These are phyloP conservation scores for Rossbeevera mucosa DNA, from an alignment of 768 basidiomycete species.

Conservation along the genomic window DNA sequence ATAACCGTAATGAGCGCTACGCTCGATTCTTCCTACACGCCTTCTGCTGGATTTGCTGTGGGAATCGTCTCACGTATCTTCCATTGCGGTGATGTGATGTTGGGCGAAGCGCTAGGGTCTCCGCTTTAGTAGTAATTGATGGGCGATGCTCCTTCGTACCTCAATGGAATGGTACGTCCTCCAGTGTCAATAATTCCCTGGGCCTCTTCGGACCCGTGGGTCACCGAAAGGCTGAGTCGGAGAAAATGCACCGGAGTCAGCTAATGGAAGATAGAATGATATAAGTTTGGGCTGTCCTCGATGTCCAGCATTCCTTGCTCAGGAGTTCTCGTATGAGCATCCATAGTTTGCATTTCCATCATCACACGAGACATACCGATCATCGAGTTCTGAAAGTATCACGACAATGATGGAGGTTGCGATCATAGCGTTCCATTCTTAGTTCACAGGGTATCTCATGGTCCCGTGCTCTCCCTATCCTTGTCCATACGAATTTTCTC, in stretches of 20 bases:
- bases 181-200: not conserved
- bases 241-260: not conserved
- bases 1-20: not conserved
- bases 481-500: slow-evolving; percentile 29
- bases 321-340: not conserved
- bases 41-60: not conserved
- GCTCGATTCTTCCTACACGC: not conserved
- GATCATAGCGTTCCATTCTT: not conserved
- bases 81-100: not conserved
- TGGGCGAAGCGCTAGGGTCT: not conserved
- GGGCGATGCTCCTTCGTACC: not conserved
- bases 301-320: not conserved
- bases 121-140: too few relatives aligned
- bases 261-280: not conserved
- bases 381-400: not conserved
- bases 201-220: not conserved
- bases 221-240: not conserved
- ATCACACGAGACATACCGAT: not conserved
- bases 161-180: not conserved
- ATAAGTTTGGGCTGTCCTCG: not conserved
- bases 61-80: not conserved
- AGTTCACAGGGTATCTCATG: slow-evolving; percentile 3
- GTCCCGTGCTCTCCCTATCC: slow-evolving; percentile 5
- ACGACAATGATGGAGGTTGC: not conserved
- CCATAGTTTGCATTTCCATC: not conserved